phyloP scores from a whole-genome alignment of 495 filamentous ascomycete species.

The Podospora pseudopauciseta region DNA sequence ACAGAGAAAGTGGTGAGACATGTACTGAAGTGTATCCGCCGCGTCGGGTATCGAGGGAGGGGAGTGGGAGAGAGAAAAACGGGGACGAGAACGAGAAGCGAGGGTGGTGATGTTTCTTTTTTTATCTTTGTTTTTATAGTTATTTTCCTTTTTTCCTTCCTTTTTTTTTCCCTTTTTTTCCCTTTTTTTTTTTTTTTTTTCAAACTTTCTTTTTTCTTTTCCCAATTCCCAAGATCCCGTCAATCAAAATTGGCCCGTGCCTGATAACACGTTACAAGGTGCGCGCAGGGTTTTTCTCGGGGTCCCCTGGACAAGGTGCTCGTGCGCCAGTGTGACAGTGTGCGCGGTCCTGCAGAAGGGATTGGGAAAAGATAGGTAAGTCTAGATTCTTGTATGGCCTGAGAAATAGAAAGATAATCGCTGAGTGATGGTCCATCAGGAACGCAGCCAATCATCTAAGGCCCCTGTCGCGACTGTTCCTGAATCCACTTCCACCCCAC shows the following conservation, averaged over 20 bases:
- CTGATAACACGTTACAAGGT: background rate
- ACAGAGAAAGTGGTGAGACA: background rate
- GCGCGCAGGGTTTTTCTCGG: background rate
- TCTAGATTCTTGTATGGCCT: background rate
- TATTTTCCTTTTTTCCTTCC: no score
- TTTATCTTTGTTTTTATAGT: background rate
- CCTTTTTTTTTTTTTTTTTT: background rate
- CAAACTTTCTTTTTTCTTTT: constrained; percentile 3
- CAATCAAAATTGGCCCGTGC: background rate
- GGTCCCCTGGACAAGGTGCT: background rate
- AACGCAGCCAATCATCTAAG: background rate
- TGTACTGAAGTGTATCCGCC: no score
- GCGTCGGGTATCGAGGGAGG: background rate
- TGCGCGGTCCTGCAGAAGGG: background rate
- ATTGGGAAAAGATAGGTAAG: background rate
- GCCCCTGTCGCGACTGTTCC: background rate
- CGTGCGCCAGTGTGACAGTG: constrained; percentile 5
- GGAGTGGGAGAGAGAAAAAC: background rate
- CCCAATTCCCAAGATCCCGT: background rate
- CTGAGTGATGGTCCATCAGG: background rate
- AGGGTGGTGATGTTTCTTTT: background rate
- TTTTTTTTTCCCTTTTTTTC: no score
- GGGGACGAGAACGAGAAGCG: background rate
- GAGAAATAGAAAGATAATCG: background rate
- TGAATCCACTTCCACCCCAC: no score